A percentile compares a stretch with the other conserved stretches of the same genome.
Evolutionary conservation across 2,329 filamentous ascomycete species (phyloP).

Genomic region (Monosporascus sp.): DNA sequence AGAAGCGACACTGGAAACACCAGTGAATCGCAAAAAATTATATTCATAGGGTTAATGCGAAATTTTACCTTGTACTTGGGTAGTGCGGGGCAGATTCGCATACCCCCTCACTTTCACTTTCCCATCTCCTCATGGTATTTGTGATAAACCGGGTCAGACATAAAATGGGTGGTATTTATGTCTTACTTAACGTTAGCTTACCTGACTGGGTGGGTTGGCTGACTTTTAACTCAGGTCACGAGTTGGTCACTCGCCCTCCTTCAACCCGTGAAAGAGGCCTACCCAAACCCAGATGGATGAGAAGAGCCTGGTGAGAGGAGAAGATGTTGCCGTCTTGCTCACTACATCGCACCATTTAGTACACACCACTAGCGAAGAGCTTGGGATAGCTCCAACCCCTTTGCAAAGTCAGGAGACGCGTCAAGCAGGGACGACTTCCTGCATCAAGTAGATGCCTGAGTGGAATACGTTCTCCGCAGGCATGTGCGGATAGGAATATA

Average conservation of each 20-base stretch:
- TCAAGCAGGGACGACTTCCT: not conserved
- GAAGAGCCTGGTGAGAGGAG: not conserved
- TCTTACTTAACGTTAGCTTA: not conserved
- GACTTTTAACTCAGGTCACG: not conserved
- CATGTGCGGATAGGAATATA: not conserved
- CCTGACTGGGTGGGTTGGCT: not conserved
- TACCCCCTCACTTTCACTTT: not conserved
- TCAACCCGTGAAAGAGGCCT: not conserved
- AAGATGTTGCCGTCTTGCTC: not conserved
- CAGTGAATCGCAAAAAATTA: no score
- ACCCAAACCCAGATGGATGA: not conserved
- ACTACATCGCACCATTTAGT: constrained; percentile 5
- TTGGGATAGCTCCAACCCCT: not conserved
- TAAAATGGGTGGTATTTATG: not conserved
- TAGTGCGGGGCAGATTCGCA: not conserved
- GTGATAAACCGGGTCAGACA: not conserved
- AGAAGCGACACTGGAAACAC: no score
- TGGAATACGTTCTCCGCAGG: not conserved
- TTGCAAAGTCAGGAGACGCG: not conserved
- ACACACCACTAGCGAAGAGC: not conserved
- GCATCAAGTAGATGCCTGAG: not conserved
- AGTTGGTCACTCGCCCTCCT: not conserved
- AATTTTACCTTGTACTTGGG: not conserved
- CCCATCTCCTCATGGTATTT: not conserved
- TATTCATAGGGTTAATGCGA: no score